These are phyloP conservation scores for Pleurotus djamor DNA, from an alignment of 768 basidiomycete species.

Conservation along the genomic window DNA sequence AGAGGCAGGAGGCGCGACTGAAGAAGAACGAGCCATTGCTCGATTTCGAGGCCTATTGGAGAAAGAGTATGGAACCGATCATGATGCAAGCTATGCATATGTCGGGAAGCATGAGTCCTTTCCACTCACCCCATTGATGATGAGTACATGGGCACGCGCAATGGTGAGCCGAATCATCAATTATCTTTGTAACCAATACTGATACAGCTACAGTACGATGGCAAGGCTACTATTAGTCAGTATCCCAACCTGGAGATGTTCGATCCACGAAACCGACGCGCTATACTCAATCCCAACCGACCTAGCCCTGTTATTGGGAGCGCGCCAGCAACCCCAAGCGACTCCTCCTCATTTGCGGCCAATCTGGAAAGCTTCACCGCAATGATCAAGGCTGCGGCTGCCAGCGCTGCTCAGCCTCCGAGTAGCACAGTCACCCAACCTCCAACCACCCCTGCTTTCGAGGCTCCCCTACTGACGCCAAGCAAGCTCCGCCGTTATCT, in stretches of 20 bases:
- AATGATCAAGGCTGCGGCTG: background rate
- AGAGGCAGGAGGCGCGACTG: conserved; percentile 8
- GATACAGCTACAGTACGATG: background rate
- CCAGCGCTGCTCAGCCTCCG: no score
- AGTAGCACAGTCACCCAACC: no score
- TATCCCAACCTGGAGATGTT: background rate
- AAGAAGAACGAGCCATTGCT: conserved; percentile 10
- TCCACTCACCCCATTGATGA: conserved; percentile 12
- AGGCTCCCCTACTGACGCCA: background rate
- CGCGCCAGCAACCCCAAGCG: background rate
- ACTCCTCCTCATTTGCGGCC: background rate
- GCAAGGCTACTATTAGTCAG: background rate
- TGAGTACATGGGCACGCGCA: conserved; percentile 13
- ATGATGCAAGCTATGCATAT: conserved; percentile 11
- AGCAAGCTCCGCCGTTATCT: background rate
- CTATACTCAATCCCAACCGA: background rate
- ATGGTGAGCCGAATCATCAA: conserved; percentile 9
- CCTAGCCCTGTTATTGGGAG: no score
- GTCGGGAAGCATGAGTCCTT: conserved; percentile 2
- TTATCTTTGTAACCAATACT: background rate
- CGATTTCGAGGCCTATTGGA: conserved; percentile 9
- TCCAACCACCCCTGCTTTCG: no score
- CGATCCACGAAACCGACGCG: background rate
- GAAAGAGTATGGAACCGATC: conserved; percentile 12
- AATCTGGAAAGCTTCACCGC: background rate